Evolutionary conservation across 345 rosid species (phyloP), one percentile per base, ranked within the genome.

Genomic region (Crucihimalaya himalaica): DNA sequence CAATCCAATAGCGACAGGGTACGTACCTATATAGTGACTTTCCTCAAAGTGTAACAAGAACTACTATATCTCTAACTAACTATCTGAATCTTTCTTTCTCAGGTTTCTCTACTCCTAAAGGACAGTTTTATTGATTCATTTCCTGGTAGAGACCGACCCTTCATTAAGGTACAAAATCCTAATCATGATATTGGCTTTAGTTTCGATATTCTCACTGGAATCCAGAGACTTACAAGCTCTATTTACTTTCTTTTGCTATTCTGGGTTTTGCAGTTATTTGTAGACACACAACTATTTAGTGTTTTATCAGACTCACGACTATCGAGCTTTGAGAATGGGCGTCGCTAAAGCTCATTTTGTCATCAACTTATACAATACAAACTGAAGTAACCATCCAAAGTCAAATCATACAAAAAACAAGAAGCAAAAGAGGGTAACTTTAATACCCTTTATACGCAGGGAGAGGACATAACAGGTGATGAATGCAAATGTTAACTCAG

Each of bases 121-220:
- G 98, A 95, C 81, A 95, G 97, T 78, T 92, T 84, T 77, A 80
- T 95, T 31, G 99, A 90, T 77, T 95, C 99, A 25, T 95, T 95
- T 81, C 87, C 92, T 47, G 66, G 69, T 57, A 84, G 83, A 81
- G 99, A 95, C 71, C 78, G 86, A 71, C 80, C 93, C 31, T 95
- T 95, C 66, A 39, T 95, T 72, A 88, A 86, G 99, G 99, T 91
- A 80, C 21, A 12, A 55, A 27, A 13, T 28, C 32, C 2, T 54
- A 8, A 7, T 14, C 52, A 11, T 16, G 16, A 28, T 47, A 8
- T 29, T 50, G 39, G 63, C 55, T 20, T 53, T 13, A 34, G 25
- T 53, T 18, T 29, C 4, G 21, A 60, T 48, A 60, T 29, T 19
- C 70, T 42, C 21, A 52, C 8, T 58, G 48, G 34, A 59, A 66